Conservation (phyloP, 805 yeast genomes). For the Starmerella bombi region DNA sequence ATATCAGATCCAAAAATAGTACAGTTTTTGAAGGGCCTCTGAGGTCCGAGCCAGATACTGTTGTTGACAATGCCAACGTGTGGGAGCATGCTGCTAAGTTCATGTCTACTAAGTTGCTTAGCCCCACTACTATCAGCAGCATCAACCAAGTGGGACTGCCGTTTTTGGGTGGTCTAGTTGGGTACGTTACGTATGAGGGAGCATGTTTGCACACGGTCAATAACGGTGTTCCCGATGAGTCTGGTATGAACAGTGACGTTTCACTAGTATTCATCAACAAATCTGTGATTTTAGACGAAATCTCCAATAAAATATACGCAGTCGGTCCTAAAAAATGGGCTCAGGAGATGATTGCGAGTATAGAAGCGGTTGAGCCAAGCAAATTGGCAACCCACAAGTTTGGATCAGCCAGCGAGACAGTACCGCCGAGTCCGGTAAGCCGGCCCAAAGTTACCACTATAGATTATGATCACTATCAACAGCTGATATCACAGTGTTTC, state of each 20-base stretch:
- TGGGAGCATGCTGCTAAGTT: constrained; percentile 13
- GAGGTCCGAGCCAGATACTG: not conserved
- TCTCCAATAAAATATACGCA: constrained; percentile 1
- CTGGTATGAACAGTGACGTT: constrained; percentile 18
- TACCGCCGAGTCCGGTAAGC: not conserved
- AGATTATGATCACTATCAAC: constrained; percentile 34
- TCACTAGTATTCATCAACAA: constrained; percentile 20
- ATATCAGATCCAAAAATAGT: constrained; percentile 15
- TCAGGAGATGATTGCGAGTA: not conserved
- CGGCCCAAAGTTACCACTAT: not conserved
- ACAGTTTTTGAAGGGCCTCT: constrained; percentile 15
- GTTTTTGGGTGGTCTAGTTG: constrained; percentile 84
- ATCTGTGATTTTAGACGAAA: constrained; percentile 12
- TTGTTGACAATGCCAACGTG: constrained; percentile 2
- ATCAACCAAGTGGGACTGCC: constrained; percentile 37
- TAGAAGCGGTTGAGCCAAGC: not conserved
- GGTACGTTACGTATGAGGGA: constrained; percentile 78
- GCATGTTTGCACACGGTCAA: constrained; percentile 26
- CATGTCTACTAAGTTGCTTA: constrained; percentile 18
- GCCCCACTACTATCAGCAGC: constrained; percentile 19
- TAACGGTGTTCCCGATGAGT: constrained; percentile 2
- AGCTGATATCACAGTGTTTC: constrained; percentile 52
- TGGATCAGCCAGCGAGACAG: not conserved
- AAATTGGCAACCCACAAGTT: no score
- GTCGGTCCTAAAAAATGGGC: constrained; percentile 14